Evolutionary conservation across 2,329 filamentous ascomycete species (phyloP), one percentile per base, ranked within the genome.

Genomic region (Rhexocercosporidium sp.): DNA sequence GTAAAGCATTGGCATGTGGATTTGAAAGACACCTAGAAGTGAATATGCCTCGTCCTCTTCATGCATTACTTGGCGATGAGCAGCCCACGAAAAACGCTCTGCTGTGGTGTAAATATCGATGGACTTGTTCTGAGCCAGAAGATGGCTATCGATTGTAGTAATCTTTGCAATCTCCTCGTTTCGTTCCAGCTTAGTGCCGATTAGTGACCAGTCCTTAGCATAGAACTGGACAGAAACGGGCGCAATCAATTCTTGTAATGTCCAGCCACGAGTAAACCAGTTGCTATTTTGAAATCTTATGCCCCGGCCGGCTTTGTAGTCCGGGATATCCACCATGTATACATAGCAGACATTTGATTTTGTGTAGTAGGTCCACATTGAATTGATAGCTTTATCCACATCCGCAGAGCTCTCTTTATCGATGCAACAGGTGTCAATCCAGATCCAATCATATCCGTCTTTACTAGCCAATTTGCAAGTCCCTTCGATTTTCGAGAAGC

Each of bases 11-110:
- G n/a, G n/a, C n/a, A 84, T 82, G 34, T 80, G 78, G 34, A 83
- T 75, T 1, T 75, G 73, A 34, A 84, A 83, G 0, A 83, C 73
- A 0, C 82, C 82, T 3, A 83, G 66, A 0, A 84, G 73, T 11
- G 77, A 81, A 46, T 83, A 84, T 0, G 81, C 80, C 20, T 76
- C 74, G 46, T 83, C 82, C 59, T 83, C 81, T 0, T 62, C 16
- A 2, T 78, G 68, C 0, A 75, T 77, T 0, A 80, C 80, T 1
- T 71, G 31, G 0, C 81, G 74, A 8, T 73, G 61, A 0, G 79
- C 74, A 2, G 80, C 81, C 81, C 81, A 82, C 0, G 78, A 79
- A 78, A 83, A 80, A 0, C 77, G 72, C 41, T 79, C 76, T 0
- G 80, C 80, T 41, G 80, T 41, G 0, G 29, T 39, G 1, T 75